Evolutionary conservation across 129 eudicot genomes (phyloP).

Genomic region (Flaveria bidentis): DNA sequence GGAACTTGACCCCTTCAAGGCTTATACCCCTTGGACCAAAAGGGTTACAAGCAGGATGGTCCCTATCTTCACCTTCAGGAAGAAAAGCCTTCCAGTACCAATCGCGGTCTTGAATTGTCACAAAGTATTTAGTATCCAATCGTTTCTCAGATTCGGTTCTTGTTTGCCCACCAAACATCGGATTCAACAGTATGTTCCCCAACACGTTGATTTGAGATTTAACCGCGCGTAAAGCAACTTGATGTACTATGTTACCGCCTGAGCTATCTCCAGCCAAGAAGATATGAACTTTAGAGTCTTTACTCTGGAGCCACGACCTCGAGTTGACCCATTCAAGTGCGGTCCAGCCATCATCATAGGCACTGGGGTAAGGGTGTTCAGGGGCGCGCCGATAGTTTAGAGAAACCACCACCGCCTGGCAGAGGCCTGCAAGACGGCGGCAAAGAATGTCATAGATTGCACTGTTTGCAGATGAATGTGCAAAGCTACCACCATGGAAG

Average conservation of each 20-base stretch:
- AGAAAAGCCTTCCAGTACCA: conserved; percentile 76
- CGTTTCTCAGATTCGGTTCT: conserved; percentile 61
- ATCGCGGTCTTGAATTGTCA: conserved; percentile 55
- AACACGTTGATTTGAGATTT: conserved; percentile 43
- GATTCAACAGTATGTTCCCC: conserved; percentile 60
- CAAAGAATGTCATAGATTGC: conserved; percentile 65
- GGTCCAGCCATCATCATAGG: conserved; percentile 69
- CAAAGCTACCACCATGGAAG: conserved; percentile 78
- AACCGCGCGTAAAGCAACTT: conserved; percentile 50
- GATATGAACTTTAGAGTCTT: conserved; percentile 59
- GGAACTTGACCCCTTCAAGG: conserved; percentile 50
- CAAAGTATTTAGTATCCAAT: conserved; percentile 55
- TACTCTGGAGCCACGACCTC: conserved; percentile 58
- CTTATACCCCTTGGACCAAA: conserved; percentile 56
- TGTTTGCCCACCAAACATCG: conserved; percentile 64
- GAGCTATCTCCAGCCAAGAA: conserved; percentile 72
- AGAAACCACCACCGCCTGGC: conserved; percentile 60
- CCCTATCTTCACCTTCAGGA: conserved; percentile 67
- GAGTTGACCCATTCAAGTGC: conserved; percentile 60
- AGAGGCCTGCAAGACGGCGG: conserved; percentile 55
- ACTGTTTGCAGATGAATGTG: conserved; percentile 67
- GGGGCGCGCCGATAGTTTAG: conserved; percentile 66
- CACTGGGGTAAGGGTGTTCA: conserved; percentile 60
- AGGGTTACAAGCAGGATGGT: conserved; percentile 71
- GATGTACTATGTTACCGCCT: conserved; percentile 65